Base-by-base conservation (phyloP, 176 grass and related monocot species). In the Oryza meyeriana region DNA sequence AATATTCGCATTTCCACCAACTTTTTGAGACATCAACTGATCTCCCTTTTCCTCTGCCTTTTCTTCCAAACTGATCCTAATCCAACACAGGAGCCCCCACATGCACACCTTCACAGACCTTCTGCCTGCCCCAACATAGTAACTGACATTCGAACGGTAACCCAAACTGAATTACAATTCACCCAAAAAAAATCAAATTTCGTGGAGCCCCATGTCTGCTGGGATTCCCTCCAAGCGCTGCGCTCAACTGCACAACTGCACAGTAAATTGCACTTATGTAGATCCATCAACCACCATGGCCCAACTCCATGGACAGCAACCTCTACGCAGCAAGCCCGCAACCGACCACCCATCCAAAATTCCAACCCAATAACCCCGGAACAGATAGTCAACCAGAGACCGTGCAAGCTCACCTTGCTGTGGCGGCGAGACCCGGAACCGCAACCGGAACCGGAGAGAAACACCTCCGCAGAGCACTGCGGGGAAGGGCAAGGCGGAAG, bases 1-100 rank as follows among this genome's bases (percentile, higher is more conserved):
- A 66, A 44, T 13, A 65, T 83, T 65, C 79, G 24, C 39, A 64
- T 33, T 77, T 64, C 66, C 79, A 87, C 74, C 71, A 71, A 41
- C 58, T 88, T 83, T 31, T 72, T 11, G 26, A 58, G 13, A 32
- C 69, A 45, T 25, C 74, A 30, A 7, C 55, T 16, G 3, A 64
- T 64, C 18, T 4, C 32, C 2, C 36, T 26, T 63, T 62, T 17
- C 69, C 28, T 62, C n/a, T 31, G 10, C n/a, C 7, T 38, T 74
- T 69, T 26, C 35, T 22, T 16, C 24, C 13, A 31, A 66, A 30
- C 17, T 10, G 22, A 77, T 47, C 75, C n/a, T 0, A 62, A 38
- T 22, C 3, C 20, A 27, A 64, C 13, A 8, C 4, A 34, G 33
- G 33, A 42, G 42, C 16, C 16, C 34, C 34, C 27, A 17, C 36